Evolutionary conservation across 129 eudicot species (phyloP).

Genomic region (Tanacetum coccineum): DNA sequence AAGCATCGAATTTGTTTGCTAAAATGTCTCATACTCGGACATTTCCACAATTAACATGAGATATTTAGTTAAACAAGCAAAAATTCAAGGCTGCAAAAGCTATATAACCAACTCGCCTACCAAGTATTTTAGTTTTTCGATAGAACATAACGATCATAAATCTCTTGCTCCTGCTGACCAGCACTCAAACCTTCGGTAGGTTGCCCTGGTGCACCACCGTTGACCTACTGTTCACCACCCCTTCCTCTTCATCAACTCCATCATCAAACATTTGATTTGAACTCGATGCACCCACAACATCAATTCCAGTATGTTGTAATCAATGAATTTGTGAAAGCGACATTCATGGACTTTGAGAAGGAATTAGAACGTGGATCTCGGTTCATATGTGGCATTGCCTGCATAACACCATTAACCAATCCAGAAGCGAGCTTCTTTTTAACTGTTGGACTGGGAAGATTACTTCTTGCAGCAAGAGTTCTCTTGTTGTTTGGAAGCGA

Average conservation of each 20-base stretch:
- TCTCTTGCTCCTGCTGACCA: constrained; percentile 32
- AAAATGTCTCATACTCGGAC: constrained; percentile 7
- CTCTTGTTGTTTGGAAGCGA: constrained; percentile 66
- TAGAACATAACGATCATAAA: constrained; percentile 33
- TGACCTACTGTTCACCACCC: constrained; percentile 44
- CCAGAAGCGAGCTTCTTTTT: constrained; percentile 77
- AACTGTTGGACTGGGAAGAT: constrained; percentile 60
- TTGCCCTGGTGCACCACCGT: constrained; percentile 38
- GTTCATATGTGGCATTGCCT: constrained; percentile 43
- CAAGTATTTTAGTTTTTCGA: constrained; percentile 28
- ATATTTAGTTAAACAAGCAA: constrained; percentile 10
- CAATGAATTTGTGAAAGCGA: constrained; percentile 57
- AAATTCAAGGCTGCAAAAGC: background rate
- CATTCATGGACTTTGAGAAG: constrained; percentile 41
- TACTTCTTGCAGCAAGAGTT: constrained; percentile 70
- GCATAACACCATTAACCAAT: constrained; percentile 66
- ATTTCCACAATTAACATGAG: constrained; percentile 15
- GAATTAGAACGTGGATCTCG: constrained; percentile 48
- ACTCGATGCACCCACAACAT: constrained; percentile 40
- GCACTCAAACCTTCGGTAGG: constrained; percentile 20
- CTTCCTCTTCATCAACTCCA: constrained; percentile 40
- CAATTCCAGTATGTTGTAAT: constrained; percentile 32
- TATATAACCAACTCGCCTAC: constrained; percentile 11
- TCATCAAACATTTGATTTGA: constrained; percentile 37
- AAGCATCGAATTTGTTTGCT: background rate